Percentiles rank a stretch among this genome's conserved stretches.
These are phyloP conservation scores for Pleurotus giganteus DNA, from an alignment of 768 basidiomycete genomes.

Conservation along the genomic window DNA sequence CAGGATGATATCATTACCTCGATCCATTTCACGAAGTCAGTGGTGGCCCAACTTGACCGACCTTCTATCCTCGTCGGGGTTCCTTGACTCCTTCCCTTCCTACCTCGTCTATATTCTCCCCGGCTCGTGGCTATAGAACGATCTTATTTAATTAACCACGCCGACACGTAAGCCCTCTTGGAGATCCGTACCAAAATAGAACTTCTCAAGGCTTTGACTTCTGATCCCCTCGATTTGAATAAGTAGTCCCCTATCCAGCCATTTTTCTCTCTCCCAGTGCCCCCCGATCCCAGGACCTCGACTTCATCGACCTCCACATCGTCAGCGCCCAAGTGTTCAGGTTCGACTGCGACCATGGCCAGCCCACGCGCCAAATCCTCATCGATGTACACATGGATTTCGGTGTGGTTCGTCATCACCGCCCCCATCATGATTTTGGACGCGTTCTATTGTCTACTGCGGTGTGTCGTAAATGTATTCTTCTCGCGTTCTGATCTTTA, in stretches of 20 bases:
- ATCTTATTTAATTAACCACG: neutral
- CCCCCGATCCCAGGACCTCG: slow-evolving; percentile 17
- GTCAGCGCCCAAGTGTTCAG: too few relatives aligned
- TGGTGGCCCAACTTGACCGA: neutral
- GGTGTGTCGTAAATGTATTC: slow-evolving; percentile 18
- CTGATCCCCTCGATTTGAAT: slow-evolving; percentile 3
- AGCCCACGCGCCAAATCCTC: neutral
- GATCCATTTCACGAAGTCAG: neutral
- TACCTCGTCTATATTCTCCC: slow-evolving; percentile 2
- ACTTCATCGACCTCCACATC: neutral
- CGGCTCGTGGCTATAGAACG: slow-evolving; percentile 6
- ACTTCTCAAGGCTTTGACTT: neutral
- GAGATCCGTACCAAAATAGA: slow-evolving; percentile 5
- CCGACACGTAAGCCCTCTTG: slow-evolving; percentile 10
- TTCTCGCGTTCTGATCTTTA: slow-evolving; percentile 15
- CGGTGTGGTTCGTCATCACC: slow-evolving; percentile 56
- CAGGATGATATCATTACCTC: too few relatives aligned
- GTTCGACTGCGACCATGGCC: neutral
- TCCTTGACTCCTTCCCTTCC: neutral
- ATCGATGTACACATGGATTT: slow-evolving; percentile 42
- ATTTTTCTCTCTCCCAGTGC: slow-evolving; percentile 19
- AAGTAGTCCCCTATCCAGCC: slow-evolving; percentile 7
- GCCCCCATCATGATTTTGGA: slow-evolving; percentile 71
- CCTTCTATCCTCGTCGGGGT: neutral
- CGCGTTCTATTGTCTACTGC: slow-evolving; percentile 48